Evolutionary conservation across 768 basidiomycete genomes (phyloP).

Genomic region (Neoboletus brunneissimus): DNA sequence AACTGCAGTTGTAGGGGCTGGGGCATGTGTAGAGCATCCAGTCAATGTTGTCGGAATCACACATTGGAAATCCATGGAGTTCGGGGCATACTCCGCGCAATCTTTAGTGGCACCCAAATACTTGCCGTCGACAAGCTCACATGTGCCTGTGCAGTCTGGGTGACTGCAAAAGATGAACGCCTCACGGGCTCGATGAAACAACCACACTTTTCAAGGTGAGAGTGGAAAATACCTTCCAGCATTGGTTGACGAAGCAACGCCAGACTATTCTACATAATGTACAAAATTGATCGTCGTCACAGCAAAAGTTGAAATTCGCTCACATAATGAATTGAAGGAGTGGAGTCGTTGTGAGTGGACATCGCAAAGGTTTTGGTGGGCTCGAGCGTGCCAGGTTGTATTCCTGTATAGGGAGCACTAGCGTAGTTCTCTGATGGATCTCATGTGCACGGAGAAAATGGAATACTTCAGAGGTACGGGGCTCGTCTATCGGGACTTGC

Average conservation of each 20-base stretch:
- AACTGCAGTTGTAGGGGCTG: too few species aligned
- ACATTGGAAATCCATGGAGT: too few species aligned
- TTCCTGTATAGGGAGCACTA: conserved; percentile 28
- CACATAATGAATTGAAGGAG: conserved; percentile 29
- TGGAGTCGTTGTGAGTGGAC: conserved; percentile 12
- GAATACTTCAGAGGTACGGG: conserved; percentile 43
- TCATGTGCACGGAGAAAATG: conserved; percentile 39
- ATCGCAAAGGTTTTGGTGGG: conserved; percentile 9
- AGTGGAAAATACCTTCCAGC: conserved; percentile 28
- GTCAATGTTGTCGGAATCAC: too few species aligned
- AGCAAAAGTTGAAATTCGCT: background rate
- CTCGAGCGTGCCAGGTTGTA: conserved; percentile 30
- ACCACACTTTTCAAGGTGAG: conserved; percentile 18
- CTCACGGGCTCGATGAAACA: conserved; percentile 41
- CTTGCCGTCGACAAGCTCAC: too few species aligned
- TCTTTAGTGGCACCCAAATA: too few species aligned
- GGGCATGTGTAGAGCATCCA: too few species aligned
- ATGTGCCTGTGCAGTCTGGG: too few species aligned
- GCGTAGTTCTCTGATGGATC: conserved; percentile 32
- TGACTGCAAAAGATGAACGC: too few species aligned
- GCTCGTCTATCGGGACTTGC: conserved; percentile 21
- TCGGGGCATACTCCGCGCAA: too few species aligned
- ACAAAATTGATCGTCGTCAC: background rate
- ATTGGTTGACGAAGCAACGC: conserved; percentile 24
- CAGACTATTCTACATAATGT: conserved; percentile 7